phyloP scores from a whole-genome alignment of 805 yeast genomes.

The Osmozyma mogii region DNA sequence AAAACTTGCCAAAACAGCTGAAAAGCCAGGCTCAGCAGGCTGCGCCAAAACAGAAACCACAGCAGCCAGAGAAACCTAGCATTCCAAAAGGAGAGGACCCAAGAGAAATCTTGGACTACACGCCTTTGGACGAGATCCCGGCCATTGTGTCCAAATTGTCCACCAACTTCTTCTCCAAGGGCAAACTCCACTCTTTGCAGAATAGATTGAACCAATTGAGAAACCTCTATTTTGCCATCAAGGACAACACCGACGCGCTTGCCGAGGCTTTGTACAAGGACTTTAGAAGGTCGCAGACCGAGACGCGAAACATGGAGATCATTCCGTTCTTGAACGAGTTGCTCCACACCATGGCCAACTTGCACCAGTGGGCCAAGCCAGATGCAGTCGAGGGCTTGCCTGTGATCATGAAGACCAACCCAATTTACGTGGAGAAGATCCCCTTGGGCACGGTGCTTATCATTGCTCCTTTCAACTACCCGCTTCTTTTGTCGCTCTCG shows the following conservation, averaged over 20 bases:
- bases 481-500: constrained; percentile 51
- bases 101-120: constrained; percentile 30
- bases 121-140: constrained; percentile 44
- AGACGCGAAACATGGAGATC: constrained; percentile 56
- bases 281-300: constrained; percentile 56
- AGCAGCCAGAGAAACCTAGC: too few species aligned
- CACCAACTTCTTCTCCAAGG: constrained; percentile 33
- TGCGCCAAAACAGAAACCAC: too few species aligned
- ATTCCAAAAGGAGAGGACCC: too few species aligned
- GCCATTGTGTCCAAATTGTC: constrained; percentile 35
- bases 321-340: constrained; percentile 46
- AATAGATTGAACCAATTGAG: constrained; percentile 57
- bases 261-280: constrained; percentile 56
- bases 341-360: constrained; percentile 46
- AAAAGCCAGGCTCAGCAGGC: too few species aligned
- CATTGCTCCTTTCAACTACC: constrained; percentile 78
- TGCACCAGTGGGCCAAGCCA: constrained; percentile 57
- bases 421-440: constrained; percentile 11
- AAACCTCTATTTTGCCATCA: constrained; percentile 54
- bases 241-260: constrained; percentile 49
- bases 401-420: constrained; percentile 17
- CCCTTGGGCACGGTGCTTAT: background rate
- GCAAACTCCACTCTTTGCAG: constrained; percentile 44
- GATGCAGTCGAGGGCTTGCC: constrained; percentile 33
- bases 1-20: too few species aligned